Base-by-base conservation (phyloP, 1,284 basidiomycete species). In the Rhodotorula sp. region DNA sequence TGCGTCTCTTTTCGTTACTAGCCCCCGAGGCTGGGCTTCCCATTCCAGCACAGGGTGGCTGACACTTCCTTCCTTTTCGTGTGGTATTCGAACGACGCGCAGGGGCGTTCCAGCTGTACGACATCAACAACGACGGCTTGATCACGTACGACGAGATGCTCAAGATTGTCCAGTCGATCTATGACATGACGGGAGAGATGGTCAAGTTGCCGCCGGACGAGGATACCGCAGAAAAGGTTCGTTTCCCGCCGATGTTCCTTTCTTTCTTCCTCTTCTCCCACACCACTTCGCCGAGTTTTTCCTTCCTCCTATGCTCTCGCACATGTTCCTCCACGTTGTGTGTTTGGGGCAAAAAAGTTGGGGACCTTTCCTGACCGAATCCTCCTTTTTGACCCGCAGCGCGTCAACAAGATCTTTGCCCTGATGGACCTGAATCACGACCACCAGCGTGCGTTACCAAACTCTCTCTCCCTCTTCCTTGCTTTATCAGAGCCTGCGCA, bases 71-170 rank as follows among this genome's bases (percentile, higher is more conserved):
- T 12, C 8, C 21, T 15, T 8, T 14, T 23, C 50, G 26, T 58
- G 34, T 3, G 38, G 6, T 61, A 58, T 31, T 18, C 61, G 10
- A 4, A 1, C 5, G 10, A 23, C 62, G 5, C 10, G 71, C 82
- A 97, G 94, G 95, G 97, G 97, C 97, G 15, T 99, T 99, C 88
- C 94, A 99, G 82, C 85, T 99, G 60, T 99, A 99, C 82, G 97
- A 99, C 81, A 98, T 99, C 79, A 93, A 99, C 84, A 92, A 92
- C 76, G 95, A 98, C 80, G 95, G 95, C 4, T 90, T 86, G 78
- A 97, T 98, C 83, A 95, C 95, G 57, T 97, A 97, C 82, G 90
- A 95, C 78, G 97, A 99, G 84, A 99, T 99, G 93, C 88, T 97
- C 57, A 89, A 92, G 84, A 97, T 97, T 79, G 95, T 97, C 8